A percentile compares a stretch with the other conserved stretches of the same genome.
Evolutionary conservation across 2,329 filamentous ascomycete species (phyloP).

Genomic region (Pezicula neosporulosa): DNA sequence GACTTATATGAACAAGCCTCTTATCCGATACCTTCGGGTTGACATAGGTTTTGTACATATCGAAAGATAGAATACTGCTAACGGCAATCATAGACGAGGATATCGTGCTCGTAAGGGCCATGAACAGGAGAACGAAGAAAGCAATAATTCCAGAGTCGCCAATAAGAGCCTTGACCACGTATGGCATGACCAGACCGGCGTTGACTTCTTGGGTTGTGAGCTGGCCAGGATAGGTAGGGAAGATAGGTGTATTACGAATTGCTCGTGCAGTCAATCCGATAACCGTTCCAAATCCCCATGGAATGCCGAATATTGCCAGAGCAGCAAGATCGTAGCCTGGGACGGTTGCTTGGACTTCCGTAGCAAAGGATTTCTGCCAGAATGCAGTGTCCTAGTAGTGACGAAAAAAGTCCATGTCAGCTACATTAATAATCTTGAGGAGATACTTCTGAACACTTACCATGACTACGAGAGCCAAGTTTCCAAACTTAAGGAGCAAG

Average conservation of each 20-base stretch:
- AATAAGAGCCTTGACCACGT: conserved; percentile 24
- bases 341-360: conserved; percentile 43
- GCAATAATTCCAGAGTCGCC: conserved; percentile 27
- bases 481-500: conserved; percentile 44
- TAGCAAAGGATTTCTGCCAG: conserved; percentile 49
- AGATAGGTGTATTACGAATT: conserved; percentile 37
- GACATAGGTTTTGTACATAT: conserved; percentile 48
- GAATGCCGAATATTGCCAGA: conserved; percentile 45
- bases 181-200: conserved; percentile 25
- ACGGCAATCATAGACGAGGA: conserved; percentile 49
- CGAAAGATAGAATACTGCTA: conserved; percentile 45
- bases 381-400: conserved; percentile 41
- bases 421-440: no score
- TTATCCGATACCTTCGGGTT: conserved; percentile 41
- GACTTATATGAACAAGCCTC: conserved; percentile 39
- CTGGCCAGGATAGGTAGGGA: conserved; percentile 32
- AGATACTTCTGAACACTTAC: conserved; percentile 9
- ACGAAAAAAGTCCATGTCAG: not conserved
- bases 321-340: conserved; percentile 36
- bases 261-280: conserved; percentile 42
- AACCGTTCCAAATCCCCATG: conserved; percentile 42
- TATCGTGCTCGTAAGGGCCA: conserved; percentile 47
- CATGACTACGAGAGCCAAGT: conserved; percentile 32
- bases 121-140: conserved; percentile 45
- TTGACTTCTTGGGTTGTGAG: conserved; percentile 18